Evolutionary conservation across 192 early-diverging fungal genomes (phyloP).

Genomic region (Coemansia sp.): DNA sequence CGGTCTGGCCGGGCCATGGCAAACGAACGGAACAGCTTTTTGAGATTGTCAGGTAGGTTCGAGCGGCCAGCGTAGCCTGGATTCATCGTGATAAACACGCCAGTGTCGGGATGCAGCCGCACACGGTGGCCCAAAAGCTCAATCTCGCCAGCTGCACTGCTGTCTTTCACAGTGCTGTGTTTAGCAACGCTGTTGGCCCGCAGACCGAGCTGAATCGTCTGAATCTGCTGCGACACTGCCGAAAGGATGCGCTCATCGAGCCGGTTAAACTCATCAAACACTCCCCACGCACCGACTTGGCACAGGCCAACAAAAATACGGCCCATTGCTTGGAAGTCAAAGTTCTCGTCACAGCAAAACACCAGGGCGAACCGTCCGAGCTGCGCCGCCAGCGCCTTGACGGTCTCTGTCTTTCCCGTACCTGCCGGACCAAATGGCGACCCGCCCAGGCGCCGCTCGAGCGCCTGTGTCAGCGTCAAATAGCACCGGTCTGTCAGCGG

Average conservation of each 20-base stretch:
- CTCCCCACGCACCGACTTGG: slow-evolving; percentile 99
- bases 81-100: slow-evolving; percentile 99
- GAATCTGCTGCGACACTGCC: slow-evolving; percentile 99
- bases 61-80: slow-evolving; percentile 98
- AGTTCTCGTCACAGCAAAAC: slow-evolving; percentile 99
- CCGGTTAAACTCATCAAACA: slow-evolving; percentile 99
- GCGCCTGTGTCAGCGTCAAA: slow-evolving; percentile 95
- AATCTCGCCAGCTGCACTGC: slow-evolving; percentile 64
- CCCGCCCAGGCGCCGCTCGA: slow-evolving; percentile 89
- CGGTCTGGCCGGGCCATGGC: slow-evolving; percentile 99
- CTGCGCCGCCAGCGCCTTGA: slow-evolving; percentile 94
- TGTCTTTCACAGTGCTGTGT: neutral
- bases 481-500: slow-evolving; percentile 99
- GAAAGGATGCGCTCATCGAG: slow-evolving; percentile 97
- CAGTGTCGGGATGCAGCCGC: slow-evolving; percentile 84
- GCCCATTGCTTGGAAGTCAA: slow-evolving; percentile 99
- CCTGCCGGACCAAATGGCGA: slow-evolving; percentile 98
- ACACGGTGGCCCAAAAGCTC: slow-evolving; percentile 91
- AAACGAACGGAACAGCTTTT: slow-evolving; percentile 97
- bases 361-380: slow-evolving; percentile 97
- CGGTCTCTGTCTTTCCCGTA: slow-evolving; percentile 99
- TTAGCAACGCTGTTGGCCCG: slow-evolving; percentile 34
- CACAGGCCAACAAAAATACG: slow-evolving; percentile 99
- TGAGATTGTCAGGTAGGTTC: slow-evolving; percentile 97
- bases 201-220: slow-evolving; percentile 96